phyloP scores from a whole-genome alignment of 2,329 filamentous ascomycete genomes.

The Penicillium sclerotiorum region DNA sequence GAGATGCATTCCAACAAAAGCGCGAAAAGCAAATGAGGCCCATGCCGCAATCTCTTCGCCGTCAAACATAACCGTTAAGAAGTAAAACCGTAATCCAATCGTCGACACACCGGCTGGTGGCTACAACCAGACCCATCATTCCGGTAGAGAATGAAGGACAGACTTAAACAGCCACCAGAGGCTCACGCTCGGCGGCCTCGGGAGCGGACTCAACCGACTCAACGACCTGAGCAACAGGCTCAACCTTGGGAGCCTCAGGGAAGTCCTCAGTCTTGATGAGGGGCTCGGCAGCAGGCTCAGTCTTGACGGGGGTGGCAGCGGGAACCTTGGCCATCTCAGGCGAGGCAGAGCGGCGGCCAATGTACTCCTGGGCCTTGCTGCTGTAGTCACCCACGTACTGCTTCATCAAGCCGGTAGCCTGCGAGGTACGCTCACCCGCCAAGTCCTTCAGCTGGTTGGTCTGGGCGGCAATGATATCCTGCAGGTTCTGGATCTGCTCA shows the following conservation, averaged over 20 bases:
- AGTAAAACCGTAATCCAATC: conserved; percentile 7
- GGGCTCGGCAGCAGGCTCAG: conserved; percentile 42
- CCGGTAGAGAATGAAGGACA: neutral
- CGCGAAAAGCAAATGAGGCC: conserved; percentile 8
- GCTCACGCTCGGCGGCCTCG: conserved; percentile 34
- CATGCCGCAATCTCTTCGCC: conserved; percentile 1
- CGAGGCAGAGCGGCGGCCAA: conserved; percentile 44
- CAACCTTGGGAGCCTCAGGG: conserved; percentile 49
- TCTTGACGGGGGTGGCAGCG: conserved; percentile 21
- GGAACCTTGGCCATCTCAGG: conserved; percentile 35
- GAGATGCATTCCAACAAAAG: conserved; percentile 14
- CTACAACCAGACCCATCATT: conserved; percentile 1
- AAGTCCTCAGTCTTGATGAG: conserved; percentile 53
- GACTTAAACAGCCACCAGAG: conserved; percentile 36
- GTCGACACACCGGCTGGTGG: neutral
- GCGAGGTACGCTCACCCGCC: conserved; percentile 61
- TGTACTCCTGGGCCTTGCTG: conserved; percentile 61
- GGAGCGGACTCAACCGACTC: conserved; percentile 33
- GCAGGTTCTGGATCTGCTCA: conserved; percentile 58
- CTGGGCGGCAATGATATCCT: conserved; percentile 59
- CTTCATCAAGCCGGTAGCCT: conserved; percentile 60
- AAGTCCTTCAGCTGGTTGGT: conserved; percentile 62
- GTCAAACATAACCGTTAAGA: conserved; percentile 16
- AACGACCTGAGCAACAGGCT: conserved; percentile 30
- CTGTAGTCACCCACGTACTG: conserved; percentile 63